Evolutionary conservation across 768 basidiomycete genomes (phyloP), one percentile per base, ranked within the genome.

Genomic region (Pleurotus giganteus): DNA sequence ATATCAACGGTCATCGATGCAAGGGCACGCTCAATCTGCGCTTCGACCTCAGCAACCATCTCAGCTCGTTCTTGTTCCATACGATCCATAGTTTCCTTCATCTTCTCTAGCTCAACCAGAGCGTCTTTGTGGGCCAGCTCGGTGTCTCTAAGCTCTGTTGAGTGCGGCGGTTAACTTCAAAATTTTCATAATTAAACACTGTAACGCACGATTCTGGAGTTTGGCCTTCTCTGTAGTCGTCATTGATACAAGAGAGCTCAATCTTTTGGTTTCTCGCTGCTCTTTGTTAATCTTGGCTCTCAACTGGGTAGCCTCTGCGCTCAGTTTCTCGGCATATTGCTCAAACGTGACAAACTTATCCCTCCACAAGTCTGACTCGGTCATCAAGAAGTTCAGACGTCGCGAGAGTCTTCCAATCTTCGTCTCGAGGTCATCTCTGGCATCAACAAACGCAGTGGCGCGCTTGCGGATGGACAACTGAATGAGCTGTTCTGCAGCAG

Each of bases 291-390:
- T 94, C 75, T 92, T 94, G 26, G 82, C 69, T 60, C 92, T 79
- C 60, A 97, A 74, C 55, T 96, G 91, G 28, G 81, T 83, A 32
- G 94, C 93, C 70, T 97, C 94, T 15, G 77, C 79, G 61, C 89
- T 91, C 27, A 97, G 79, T 64, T 89, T 88, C 74, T 95, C 94
- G 6, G 94, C 94, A 65, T 95, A 94, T 68, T 88, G 86, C 68
- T 97, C 94, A 61, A 97, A 96, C 12, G 89, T 88, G 47, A 94
- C 89, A 62, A 96, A 96, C 66, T 94, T 95, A 71, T 94, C 89
- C 57, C 92, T 78, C 93, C 94, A 96, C 44, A 93, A 71, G 63
- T 93, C 91, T 4, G 85, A 85, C 69, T 93, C 91, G 1, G 91
- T 91, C 89, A 94, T 91, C 63, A 94, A 75, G 77, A 93, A 94